Conservation (phyloP, 192 early-diverging fungal genomes). For the Jimgerdemannia lactiflua region DNA sequence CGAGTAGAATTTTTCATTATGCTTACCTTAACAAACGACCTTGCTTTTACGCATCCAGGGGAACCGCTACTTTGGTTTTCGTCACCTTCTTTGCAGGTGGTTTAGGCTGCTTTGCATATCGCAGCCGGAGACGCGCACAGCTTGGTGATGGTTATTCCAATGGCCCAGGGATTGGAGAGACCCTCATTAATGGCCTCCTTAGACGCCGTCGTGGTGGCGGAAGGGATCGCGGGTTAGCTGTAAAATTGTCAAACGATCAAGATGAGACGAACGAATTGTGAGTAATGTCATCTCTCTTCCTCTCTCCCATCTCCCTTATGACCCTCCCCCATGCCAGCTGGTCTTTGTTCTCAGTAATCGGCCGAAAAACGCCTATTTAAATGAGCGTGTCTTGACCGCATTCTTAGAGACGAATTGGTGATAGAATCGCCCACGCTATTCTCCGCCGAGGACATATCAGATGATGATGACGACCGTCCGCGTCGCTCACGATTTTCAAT, state of each 20-base stretch:
- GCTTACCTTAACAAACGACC: background rate
- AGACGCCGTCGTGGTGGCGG: background rate
- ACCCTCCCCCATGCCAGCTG: too few species aligned
- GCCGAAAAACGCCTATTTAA: too few species aligned
- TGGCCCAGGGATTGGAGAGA: background rate
- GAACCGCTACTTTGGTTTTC: background rate
- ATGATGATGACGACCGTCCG: background rate
- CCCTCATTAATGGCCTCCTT: background rate
- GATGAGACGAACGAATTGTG: background rate
- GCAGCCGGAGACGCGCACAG: background rate
- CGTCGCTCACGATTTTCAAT: background rate
- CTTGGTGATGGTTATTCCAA: background rate
- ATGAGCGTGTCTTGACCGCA: background rate
- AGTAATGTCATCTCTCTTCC: background rate
- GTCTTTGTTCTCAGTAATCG: too few species aligned
- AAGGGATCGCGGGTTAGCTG: background rate
- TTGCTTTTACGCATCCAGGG: background rate
- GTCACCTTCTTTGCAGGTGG: background rate
- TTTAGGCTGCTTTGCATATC: background rate
- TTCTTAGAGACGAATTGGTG: background rate
- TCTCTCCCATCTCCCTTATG: too few species aligned
- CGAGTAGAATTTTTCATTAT: background rate
- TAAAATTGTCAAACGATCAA: background rate
- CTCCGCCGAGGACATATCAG: background rate
- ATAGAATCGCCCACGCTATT: background rate